phyloP scores from a whole-genome alignment of 73 alveolate genomes.

The Tetrahymena borealis region DNA sequence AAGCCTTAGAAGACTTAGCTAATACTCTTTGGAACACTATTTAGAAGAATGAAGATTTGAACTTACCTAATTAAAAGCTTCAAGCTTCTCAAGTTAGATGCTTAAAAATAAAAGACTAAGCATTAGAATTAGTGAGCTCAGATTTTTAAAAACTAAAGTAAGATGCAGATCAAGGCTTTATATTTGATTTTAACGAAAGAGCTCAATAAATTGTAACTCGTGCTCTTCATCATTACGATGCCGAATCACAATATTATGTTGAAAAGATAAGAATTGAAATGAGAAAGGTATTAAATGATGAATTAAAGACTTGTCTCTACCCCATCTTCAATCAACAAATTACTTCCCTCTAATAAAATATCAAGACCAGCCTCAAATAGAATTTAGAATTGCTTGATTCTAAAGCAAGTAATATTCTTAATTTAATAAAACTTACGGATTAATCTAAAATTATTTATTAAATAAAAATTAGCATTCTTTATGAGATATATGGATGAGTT shows the following conservation, averaged over 20 bases:
- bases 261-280: slow-evolving; percentile 4
- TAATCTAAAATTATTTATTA: background rate
- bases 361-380: background rate
- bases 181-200: background rate
- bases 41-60: slow-evolving; percentile 25
- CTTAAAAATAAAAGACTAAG: slow-evolving; percentile 18
- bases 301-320: background rate
- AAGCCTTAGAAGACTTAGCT: slow-evolving; percentile 11
- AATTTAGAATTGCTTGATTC: background rate
- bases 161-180: background rate
- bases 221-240: background rate
- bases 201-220: background rate
- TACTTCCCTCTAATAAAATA: background rate
- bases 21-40: slow-evolving; percentile 24
- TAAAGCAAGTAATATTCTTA: background rate
- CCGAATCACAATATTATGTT: slow-evolving; percentile 27
- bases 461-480: background rate
- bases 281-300: slow-evolving; percentile 23
- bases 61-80: slow-evolving; percentile 30
- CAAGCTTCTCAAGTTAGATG: slow-evolving; percentile 29
- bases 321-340: slow-evolving; percentile 13
- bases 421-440: background rate
- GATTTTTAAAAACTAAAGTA: background rate
- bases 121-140: slow-evolving; percentile 8
- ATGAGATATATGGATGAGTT: background rate